Conservation (phyloP, 176 grass and related monocot species). For the Triticum dicoccoides region DNA sequence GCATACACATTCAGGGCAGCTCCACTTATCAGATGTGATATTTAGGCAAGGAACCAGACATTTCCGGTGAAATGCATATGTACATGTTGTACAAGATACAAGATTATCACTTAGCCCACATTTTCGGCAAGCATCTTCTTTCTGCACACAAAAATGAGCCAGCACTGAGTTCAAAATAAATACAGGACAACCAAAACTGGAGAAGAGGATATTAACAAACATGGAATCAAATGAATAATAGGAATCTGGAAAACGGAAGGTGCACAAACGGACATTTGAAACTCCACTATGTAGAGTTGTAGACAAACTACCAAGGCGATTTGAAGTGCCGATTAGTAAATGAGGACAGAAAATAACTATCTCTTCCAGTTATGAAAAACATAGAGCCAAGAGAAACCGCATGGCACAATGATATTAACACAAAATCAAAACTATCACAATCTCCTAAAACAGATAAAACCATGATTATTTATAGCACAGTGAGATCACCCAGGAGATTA, state of each 20-base stretch:
- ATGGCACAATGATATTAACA: background rate
- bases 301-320: background rate
- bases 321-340: background rate
- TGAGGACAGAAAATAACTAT: background rate
- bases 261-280: constrained; percentile 1
- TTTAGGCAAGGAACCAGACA: constrained; percentile 78
- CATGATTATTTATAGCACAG: background rate
- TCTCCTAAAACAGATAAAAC: background rate
- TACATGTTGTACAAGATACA: constrained; percentile 84
- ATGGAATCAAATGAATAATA: constrained; percentile 6
- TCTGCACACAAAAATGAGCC: constrained; percentile 52
- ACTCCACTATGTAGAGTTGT: background rate
- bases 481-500: background rate
- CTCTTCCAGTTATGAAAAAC: background rate
- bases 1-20: constrained; percentile 95
- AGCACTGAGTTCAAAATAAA: constrained; percentile 7
- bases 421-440: background rate
- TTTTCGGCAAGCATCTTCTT: constrained; percentile 86
- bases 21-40: constrained; percentile 70
- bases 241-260: background rate
- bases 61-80: constrained; percentile 86
- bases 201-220: background rate
- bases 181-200: constrained; percentile 23
- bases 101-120: constrained; percentile 73
- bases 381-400: background rate